Conservation (phyloP, 306 rosid genomes). For the Malus orientalis region DNA sequence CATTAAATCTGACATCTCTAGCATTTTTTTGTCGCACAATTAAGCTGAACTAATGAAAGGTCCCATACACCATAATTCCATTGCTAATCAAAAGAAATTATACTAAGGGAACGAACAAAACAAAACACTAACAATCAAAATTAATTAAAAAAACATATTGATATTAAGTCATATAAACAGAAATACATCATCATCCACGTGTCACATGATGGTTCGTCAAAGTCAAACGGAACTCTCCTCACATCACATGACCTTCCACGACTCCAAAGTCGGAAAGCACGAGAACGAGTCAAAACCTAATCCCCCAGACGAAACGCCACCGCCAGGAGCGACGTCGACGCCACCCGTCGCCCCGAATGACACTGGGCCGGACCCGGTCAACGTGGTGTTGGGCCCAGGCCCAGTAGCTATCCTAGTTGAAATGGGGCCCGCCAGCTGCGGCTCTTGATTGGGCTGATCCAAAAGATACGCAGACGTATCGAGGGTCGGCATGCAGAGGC, state of each 20-base stretch:
- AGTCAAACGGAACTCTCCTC: neutral
- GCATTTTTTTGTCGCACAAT: neutral
- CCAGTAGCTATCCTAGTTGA: neutral
- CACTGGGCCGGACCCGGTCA: conserved; percentile 23
- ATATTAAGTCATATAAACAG: neutral
- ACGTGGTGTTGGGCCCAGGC: conserved; percentile 7
- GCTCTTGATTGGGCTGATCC: conserved; percentile 39
- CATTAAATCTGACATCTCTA: no score
- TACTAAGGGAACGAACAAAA: neutral
- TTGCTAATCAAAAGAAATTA: no score
- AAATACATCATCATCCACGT: neutral
- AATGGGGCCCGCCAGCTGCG: conserved; percentile 6
- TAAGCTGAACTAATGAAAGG: neutral
- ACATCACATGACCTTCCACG: conserved; percentile 74
- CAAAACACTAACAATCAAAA: neutral
- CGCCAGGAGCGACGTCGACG: conserved; percentile 1
- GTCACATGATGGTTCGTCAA: neutral
- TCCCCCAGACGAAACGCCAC: conserved; percentile 20
- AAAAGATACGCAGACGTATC: conserved; percentile 78
- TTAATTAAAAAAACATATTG: neutral
- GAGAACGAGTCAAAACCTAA: conserved; percentile 62
- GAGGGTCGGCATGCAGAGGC: conserved; percentile 62
- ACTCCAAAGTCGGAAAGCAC: conserved; percentile 79
- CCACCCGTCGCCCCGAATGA: conserved; percentile 7
- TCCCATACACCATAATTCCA: neutral